These are phyloP conservation scores for Isoetes engelmannii DNA, from an alignment of 83 land plant species.

Conservation along the genomic window DNA sequence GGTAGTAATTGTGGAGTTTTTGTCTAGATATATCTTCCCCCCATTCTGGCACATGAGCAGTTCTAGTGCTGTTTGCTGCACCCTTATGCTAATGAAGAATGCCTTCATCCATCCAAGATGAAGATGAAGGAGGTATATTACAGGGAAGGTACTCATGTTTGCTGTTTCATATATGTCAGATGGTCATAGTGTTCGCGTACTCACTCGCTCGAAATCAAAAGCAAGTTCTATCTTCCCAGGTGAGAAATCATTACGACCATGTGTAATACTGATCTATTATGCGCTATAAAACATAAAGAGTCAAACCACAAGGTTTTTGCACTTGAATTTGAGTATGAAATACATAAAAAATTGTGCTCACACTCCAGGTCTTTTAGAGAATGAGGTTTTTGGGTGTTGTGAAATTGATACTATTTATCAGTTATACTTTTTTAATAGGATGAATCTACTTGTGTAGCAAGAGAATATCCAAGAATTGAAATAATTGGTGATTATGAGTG, in stretches of 20 bases:
- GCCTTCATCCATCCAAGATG: too few relatives aligned
- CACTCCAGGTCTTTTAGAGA: background rate
- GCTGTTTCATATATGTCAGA: constrained; percentile 37
- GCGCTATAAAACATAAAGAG: background rate
- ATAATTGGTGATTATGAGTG: constrained; percentile 75
- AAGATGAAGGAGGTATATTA: too few relatives aligned
- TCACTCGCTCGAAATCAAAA: constrained; percentile 67
- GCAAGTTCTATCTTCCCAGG: constrained; percentile 74
- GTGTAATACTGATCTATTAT: background rate
- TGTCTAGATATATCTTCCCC: background rate
- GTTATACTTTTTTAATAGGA: background rate
- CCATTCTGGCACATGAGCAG: background rate
- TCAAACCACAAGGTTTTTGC: background rate
- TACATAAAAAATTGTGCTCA: background rate
- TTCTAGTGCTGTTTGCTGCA: background rate
- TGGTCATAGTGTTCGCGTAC: constrained; percentile 55
- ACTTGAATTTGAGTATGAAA: background rate
- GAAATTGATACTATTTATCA: background rate
- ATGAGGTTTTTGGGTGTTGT: background rate
- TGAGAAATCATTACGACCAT: constrained; percentile 49
- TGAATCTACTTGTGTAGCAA: constrained; percentile 26
- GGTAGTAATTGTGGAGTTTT: too few relatives aligned
- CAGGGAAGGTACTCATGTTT: background rate
- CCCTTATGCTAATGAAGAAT: too few relatives aligned
- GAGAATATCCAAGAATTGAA: constrained; percentile 48